These are phyloP conservation scores for Telfairia occidentalis DNA, from an alignment of 331 rosid species.

Conservation along the genomic window DNA sequence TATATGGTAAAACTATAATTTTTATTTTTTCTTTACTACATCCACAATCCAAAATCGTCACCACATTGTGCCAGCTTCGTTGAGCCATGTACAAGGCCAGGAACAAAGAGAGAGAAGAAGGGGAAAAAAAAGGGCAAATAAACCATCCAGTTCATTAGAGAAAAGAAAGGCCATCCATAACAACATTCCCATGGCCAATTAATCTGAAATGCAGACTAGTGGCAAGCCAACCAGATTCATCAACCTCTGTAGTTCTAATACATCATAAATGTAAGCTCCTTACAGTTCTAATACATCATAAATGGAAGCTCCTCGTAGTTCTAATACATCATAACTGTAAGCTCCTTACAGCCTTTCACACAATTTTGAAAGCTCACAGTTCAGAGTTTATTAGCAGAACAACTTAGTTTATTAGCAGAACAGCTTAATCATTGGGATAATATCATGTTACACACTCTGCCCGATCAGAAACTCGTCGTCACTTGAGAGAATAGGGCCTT, in stretches of 20 bases:
- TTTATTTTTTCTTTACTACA: too few species aligned
- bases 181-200: neutral
- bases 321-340: neutral
- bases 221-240: neutral
- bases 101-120: too few species aligned
- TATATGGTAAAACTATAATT: too few species aligned
- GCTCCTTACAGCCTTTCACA: neutral
- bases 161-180: neutral
- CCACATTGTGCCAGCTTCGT: too few species aligned
- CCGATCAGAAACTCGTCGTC: conserved; percentile 39
- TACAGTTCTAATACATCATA: neutral
- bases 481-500: conserved; percentile 70
- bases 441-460: neutral
- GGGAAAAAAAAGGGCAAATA: neutral
- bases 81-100: too few species aligned
- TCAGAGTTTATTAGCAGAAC: neutral
- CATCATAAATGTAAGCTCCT: neutral
- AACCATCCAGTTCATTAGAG: neutral
- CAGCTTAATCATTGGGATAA: neutral
- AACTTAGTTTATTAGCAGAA: neutral
- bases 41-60: too few species aligned
- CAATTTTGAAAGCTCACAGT: neutral
- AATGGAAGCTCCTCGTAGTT: neutral
- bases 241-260: neutral
- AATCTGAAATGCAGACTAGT: neutral